Base-by-base conservation (phyloP, 1,284 basidiomycete genomes). In the Heliocybe sulcata region DNA sequence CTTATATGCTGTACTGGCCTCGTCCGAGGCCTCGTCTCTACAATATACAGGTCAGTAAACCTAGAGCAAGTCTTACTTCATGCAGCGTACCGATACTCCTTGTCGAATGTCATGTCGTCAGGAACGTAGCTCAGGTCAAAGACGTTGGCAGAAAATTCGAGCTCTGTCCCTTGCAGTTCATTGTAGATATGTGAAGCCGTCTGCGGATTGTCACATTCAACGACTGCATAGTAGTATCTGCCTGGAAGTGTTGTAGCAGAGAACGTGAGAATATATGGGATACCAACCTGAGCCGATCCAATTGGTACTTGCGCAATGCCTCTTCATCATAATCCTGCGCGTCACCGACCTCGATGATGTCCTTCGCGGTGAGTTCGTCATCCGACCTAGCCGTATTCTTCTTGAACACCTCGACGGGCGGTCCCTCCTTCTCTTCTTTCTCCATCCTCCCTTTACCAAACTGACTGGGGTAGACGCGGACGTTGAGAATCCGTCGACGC, bases 171-270 rank as follows among this genome's bases (percentile, higher is more conserved):
- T 61, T 98, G 91, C 35, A 98, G 80, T 67, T 98, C 94, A 53
- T 81, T 73, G 69, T 91, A 90, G 16, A 97, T 83, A 66, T 94
- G 87, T 4, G 82, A 77, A 1, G 96, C 93, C 2, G 93, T 81
- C 31, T 85, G 78, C 3, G 83, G 75, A 8, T 85, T 83, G 65
- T 96, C 90, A 67, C 94, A 98, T 49, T 92, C 92, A 0, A 94
- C 87, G 49, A 99, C 82, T 6, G 97, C 97, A 71, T 99, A 99
- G 69, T 94, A 98, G 72, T 98, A 99, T 57, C 93, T 94, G 64
- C 27, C 42, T 56, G 53, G 42, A 20, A 35, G 11, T n/a, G 45
- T 45, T 38, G 56, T 56, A 49, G 52, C 35, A 26, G 35, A 49
- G 35, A 45, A 51, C 42, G 45, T 10, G 51, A 52, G 23, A 33